These are phyloP conservation scores for Codiaeum variegatum DNA, from an alignment of 441 rosid genomes.

Conservation along the genomic window DNA sequence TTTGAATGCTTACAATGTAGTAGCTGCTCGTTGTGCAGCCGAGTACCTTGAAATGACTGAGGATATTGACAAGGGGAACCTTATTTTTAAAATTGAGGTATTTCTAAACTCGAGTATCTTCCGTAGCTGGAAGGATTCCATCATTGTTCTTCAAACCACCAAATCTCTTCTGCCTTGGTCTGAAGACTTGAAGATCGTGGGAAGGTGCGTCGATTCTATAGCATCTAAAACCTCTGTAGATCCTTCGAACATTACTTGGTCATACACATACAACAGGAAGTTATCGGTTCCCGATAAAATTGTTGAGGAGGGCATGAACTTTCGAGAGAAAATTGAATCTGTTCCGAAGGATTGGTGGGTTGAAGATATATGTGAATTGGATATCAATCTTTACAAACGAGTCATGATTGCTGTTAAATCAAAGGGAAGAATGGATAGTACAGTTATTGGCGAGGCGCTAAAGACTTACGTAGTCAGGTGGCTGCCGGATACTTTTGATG, in stretches of 20 bases:
- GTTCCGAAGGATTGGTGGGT: conserved; percentile 98
- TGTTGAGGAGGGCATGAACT: conserved; percentile 37
- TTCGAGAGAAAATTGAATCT: conserved; percentile 43
- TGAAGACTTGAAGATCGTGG: conserved; percentile 77
- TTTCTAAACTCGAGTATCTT: conserved; percentile 85
- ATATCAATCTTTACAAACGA: conserved; percentile 68
- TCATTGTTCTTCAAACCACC: conserved; percentile 84
- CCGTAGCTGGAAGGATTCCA: conserved; percentile 94
- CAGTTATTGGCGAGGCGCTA: conserved; percentile 73
- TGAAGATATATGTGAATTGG: conserved; percentile 87
- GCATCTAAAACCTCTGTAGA: conserved; percentile 79
- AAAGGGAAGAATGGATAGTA: conserved; percentile 74
- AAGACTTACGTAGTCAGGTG: conserved; percentile 71
- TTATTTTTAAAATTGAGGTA: conserved; percentile 78
- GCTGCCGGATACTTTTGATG: conserved; percentile 70
- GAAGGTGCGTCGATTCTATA: conserved; percentile 84
- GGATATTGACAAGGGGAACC: conserved; percentile 75
- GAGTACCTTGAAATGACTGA: conserved; percentile 95
- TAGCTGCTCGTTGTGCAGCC: conserved; percentile 86
- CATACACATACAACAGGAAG: conserved; percentile 83
- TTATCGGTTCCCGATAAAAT: conserved; percentile 48
- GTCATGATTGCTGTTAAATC: conserved; percentile 67
- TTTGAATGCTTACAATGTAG: conserved; percentile 81
- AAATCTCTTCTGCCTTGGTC: conserved; percentile 80
- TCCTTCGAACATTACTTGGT: conserved; percentile 75